Percentiles rank a stretch among this genome's conserved stretches.
Conservation (phyloP, 176 grass and related monocot genomes). For the Cenchrus fungigraminus region DNA sequence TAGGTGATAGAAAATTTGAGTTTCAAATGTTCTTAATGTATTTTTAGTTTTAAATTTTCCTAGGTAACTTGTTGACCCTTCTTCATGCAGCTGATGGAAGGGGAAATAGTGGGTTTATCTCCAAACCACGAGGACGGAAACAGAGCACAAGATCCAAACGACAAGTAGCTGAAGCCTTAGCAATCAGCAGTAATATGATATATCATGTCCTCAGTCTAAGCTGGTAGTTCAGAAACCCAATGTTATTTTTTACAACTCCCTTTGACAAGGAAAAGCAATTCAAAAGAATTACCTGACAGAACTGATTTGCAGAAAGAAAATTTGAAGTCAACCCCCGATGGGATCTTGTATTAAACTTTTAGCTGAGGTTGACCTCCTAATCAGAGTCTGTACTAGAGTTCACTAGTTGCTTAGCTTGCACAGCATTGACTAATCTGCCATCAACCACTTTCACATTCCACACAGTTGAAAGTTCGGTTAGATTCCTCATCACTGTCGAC, state of each 20-base stretch:
- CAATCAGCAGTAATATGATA: not conserved
- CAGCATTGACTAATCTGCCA: not conserved
- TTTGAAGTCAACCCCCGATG: not conserved
- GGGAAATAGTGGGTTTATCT: not conserved
- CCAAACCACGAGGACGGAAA: not conserved
- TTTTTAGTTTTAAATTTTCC: not conserved
- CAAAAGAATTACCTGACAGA: not conserved
- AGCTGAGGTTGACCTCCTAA: not conserved
- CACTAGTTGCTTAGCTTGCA: not conserved
- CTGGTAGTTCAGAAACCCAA: not conserved
- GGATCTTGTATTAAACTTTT: not conserved
- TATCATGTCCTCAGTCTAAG: not conserved
- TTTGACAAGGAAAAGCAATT: not conserved
- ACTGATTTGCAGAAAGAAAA: not conserved
- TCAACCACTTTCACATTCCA: not conserved
- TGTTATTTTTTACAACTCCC: not conserved
- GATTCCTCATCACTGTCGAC: slow-evolving; percentile 10
- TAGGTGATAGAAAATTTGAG: not conserved
- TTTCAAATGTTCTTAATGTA: not conserved
- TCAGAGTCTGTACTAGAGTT: not conserved
- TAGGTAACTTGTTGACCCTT: not conserved
- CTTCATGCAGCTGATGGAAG: not conserved
- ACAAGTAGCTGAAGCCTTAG: not conserved
- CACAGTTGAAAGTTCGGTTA: not conserved
- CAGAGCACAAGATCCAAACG: not conserved